phyloP scores from a whole-genome alignment of 225 moss, liverwort and hornwort species.

The Thuidium tamariscinum region DNA sequence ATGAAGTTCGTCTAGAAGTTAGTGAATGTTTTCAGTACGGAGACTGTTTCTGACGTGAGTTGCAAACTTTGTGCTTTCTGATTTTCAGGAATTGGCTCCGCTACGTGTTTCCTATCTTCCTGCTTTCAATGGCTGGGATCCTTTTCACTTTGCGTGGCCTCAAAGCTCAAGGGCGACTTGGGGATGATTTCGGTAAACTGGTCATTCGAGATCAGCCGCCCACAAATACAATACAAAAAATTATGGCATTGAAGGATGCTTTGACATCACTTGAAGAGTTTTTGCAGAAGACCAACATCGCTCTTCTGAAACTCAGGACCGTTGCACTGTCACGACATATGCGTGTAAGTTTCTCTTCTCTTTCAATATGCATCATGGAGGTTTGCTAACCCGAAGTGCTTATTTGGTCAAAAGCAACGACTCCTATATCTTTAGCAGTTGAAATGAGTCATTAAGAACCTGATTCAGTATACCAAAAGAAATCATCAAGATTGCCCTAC shows the following conservation, averaged over 20 bases:
- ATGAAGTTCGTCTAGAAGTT: background rate
- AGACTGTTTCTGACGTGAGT: background rate
- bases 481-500: background rate
- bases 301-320: conserved; percentile 67
- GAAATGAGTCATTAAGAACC: background rate
- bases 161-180: conserved; percentile 54
- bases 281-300: conserved; percentile 59
- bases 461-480: background rate
- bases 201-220: conserved; percentile 71
- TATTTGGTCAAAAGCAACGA: background rate
- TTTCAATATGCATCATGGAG: background rate
- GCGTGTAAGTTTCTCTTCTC: conserved; percentile 25
- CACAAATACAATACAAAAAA: conserved; percentile 86
- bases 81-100: conserved; percentile 79
- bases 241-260: conserved; percentile 91
- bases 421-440: background rate
- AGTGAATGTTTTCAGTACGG: background rate
- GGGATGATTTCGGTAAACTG: conserved; percentile 70
- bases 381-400: background rate
- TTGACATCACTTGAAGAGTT: conserved; percentile 70
- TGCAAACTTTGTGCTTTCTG: background rate
- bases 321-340: conserved; percentile 66
- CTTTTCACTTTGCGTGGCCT: conserved; percentile 54
- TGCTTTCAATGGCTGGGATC: conserved; percentile 51
- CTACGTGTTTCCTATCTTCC: conserved; percentile 53